These are phyloP conservation scores for Nemania diffusa DNA, from an alignment of 2,329 filamentous ascomycete species.

Conservation along the genomic window DNA sequence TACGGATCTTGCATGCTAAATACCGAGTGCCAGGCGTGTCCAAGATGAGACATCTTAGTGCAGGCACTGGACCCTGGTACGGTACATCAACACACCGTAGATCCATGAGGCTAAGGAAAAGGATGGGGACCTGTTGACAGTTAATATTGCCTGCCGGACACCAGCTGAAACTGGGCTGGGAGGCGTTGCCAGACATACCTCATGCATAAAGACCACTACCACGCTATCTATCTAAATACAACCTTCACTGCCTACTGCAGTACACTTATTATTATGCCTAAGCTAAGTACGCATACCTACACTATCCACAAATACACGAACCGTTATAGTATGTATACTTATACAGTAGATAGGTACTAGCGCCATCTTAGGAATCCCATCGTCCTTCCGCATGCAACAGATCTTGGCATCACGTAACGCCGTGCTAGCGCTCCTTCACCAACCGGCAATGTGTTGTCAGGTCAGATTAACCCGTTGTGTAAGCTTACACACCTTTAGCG, in stretches of 20 bases:
- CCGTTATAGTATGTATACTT: neutral
- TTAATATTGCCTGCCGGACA: slow-evolving; percentile 24
- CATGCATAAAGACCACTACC: too few relatives aligned
- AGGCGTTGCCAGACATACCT: slow-evolving; percentile 3
- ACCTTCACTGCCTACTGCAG: slow-evolving; percentile 7
- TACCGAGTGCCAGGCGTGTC: slow-evolving; percentile 23
- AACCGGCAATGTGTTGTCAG: slow-evolving; percentile 27
- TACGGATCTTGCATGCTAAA: slow-evolving; percentile 23
- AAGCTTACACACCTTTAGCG: slow-evolving; percentile 30
- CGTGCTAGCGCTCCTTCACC: slow-evolving; percentile 9
- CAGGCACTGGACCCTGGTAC: slow-evolving; percentile 25
- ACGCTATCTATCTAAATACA: too few relatives aligned
- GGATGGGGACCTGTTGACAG: neutral
- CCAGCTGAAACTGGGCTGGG: slow-evolving; percentile 18
- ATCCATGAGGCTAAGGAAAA: slow-evolving; percentile 23
- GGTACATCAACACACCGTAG: slow-evolving; percentile 22
- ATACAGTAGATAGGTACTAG: neutral
- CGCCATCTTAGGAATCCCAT: neutral
- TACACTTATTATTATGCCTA: too few relatives aligned
- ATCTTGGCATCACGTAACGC: slow-evolving; percentile 32
- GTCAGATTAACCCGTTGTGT: slow-evolving; percentile 17
- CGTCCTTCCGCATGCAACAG: slow-evolving; percentile 2
- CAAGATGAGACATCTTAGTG: slow-evolving; percentile 10
- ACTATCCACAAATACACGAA: neutral
- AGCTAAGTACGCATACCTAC: neutral